Conservation (phyloP, 768 basidiomycete species). For the Crassisporium funariophilum region DNA sequence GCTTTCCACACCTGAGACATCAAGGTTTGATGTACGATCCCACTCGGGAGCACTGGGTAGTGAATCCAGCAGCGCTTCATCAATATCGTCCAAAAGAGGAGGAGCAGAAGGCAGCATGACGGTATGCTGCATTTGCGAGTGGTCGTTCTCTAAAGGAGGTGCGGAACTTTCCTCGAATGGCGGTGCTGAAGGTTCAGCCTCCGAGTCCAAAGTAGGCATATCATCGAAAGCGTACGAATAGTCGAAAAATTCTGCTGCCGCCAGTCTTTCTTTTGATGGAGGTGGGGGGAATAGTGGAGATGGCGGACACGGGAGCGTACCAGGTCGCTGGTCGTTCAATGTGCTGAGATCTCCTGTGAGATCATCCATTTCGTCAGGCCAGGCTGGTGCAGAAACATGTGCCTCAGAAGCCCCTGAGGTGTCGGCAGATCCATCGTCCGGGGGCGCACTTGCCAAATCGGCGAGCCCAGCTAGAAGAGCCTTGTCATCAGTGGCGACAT, state of each 20-base stretch:
- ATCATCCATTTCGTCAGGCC: slow-evolving; percentile 52
- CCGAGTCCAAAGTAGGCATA: slow-evolving; percentile 33
- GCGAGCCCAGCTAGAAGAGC: slow-evolving; percentile 53
- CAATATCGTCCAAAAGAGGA: slow-evolving; percentile 32
- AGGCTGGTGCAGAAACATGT: slow-evolving; percentile 51
- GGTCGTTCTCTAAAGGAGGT: slow-evolving; percentile 31
- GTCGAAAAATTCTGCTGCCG: slow-evolving; percentile 40
- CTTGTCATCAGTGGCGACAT: slow-evolving; percentile 71
- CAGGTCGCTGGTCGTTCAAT: slow-evolving; percentile 8
- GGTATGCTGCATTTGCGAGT: too few relatives aligned
- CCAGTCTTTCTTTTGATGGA: slow-evolving; percentile 45
- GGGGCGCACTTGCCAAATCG: slow-evolving; percentile 56
- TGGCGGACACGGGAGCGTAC: slow-evolving; percentile 18
- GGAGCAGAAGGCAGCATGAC: slow-evolving; percentile 52
- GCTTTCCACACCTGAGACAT: slow-evolving; percentile 11
- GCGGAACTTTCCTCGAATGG: slow-evolving; percentile 46
- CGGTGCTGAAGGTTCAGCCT: slow-evolving; percentile 44
- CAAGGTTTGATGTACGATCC: slow-evolving; percentile 11
- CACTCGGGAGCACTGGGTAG: slow-evolving; percentile 25
- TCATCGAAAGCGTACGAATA: slow-evolving; percentile 46
- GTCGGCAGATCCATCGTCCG: slow-evolving; percentile 25
- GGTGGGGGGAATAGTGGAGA: slow-evolving; percentile 45
- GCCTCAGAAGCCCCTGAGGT: slow-evolving; percentile 17
- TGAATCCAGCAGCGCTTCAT: slow-evolving; percentile 19
- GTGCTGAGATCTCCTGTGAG: slow-evolving; percentile 22